phyloP scores from a whole-genome alignment of 768 basidiomycete genomes.

The Serendipita sp. region DNA sequence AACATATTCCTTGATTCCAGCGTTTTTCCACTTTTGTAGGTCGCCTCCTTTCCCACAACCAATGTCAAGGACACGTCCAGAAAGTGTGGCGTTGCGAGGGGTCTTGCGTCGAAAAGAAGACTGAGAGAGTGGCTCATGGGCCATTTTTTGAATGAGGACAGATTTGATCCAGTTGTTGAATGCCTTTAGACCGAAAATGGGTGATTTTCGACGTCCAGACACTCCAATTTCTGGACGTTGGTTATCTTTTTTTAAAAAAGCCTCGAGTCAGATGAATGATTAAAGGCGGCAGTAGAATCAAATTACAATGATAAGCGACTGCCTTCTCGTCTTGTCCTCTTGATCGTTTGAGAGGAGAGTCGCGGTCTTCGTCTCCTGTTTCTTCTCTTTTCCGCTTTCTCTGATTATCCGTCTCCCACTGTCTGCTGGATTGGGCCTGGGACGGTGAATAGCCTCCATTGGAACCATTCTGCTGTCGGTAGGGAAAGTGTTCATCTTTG shows the following conservation, averaged over 20 bases:
- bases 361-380: constrained; percentile 14
- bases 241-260: constrained; percentile 46
- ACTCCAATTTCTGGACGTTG: constrained; percentile 82
- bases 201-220: constrained; percentile 67
- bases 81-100: neutral
- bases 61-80: constrained; percentile 81
- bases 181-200: constrained; percentile 90
- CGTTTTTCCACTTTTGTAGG: constrained; percentile 87
- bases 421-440: constrained; percentile 27
- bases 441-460: constrained; percentile 30
- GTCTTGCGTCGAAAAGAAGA: constrained; percentile 19
- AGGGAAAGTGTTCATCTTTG: too few relatives aligned
- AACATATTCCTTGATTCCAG: constrained; percentile 59
- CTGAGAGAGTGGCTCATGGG: constrained; percentile 46
- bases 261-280: neutral
- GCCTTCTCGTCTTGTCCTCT: constrained; percentile 44
- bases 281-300: constrained; percentile 2
- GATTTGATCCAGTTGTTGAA: constrained; percentile 99
- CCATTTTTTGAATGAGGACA: constrained; percentile 83
- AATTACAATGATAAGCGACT: constrained; percentile 66
- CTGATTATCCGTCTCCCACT: constrained; percentile 31
- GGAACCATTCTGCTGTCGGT: too few relatives aligned
- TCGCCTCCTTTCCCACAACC: constrained; percentile 99
- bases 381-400: constrained; percentile 28
- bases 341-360: constrained; percentile 27